Evolutionary conservation across 2,329 filamentous ascomycete species (phyloP).

Genomic region (Metarhizium rileyi): DNA sequence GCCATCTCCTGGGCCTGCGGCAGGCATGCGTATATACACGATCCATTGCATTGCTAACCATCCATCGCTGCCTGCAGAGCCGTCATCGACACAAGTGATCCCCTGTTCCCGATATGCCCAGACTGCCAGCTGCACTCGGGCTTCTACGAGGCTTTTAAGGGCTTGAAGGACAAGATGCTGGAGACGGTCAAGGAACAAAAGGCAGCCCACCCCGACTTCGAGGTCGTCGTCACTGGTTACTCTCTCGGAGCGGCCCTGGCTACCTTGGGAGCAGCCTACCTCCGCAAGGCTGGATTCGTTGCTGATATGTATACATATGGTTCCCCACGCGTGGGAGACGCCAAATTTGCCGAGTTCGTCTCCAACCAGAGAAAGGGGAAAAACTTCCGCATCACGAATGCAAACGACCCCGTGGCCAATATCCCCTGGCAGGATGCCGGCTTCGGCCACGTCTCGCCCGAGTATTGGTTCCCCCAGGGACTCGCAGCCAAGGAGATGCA

Average conservation of each 20-base stretch:
- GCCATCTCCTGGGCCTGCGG: no score
- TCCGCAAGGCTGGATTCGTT: conserved; percentile 36
- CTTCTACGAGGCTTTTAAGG: background rate
- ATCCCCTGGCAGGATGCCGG: background rate
- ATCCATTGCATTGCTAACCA: no score
- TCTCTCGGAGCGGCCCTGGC: conserved; percentile 57
- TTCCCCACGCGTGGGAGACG: conserved; percentile 55
- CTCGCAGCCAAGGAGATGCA: no score
- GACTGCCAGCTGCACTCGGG: background rate
- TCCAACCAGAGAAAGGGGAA: conserved; percentile 27
- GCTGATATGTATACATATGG: conserved; percentile 56
- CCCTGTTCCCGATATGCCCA: no score
- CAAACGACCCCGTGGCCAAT: background rate
- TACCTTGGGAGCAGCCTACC: conserved; percentile 45
- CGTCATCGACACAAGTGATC: no score
- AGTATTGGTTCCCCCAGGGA: background rate
- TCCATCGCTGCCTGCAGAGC: no score
- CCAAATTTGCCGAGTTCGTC: conserved; percentile 42
- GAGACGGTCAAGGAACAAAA: background rate
- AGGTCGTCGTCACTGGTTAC: conserved; percentile 53
- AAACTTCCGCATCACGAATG: background rate
- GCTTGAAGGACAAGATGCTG: background rate
- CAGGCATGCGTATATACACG: no score
- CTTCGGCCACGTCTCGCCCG: background rate
- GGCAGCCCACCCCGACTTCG: conserved; percentile 23